A percentile compares a stretch with the other conserved stretches of the same genome.
Conservation (phyloP, 352 stramenopile species). For the Detonula confervacea region DNA sequence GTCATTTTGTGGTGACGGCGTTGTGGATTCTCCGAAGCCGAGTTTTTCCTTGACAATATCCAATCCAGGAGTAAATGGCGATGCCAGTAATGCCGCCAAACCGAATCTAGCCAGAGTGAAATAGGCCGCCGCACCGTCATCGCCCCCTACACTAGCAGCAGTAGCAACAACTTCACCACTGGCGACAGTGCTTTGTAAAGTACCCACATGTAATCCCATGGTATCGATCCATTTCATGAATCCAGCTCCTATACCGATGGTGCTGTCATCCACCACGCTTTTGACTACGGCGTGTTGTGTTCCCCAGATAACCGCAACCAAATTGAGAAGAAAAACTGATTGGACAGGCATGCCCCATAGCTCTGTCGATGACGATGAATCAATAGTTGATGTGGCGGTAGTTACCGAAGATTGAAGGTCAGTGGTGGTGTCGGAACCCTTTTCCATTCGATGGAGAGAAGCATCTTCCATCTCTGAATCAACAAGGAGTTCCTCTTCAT, state of each 20-base stretch:
- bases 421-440: background rate
- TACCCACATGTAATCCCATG: conserved; percentile 1
- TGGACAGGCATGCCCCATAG: conserved; percentile 47
- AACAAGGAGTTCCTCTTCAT: conserved; percentile 7
- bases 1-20: background rate
- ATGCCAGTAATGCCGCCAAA: conserved; percentile 68
- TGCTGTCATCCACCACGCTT: conserved; percentile 61
- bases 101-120: conserved; percentile 80
- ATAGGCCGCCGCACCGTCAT: conserved; percentile 43
- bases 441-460: background rate
- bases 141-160: no score
- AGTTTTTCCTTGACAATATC: conserved; percentile 18
- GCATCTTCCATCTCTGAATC: background rate
- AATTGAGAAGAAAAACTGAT: conserved; percentile 75
- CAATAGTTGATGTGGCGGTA: background rate
- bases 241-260: conserved; percentile 18
- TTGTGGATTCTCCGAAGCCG: background rate
- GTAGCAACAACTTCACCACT: background rate
- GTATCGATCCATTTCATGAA: conserved; percentile 29
- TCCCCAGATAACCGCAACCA: conserved; percentile 84
- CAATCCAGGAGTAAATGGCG: conserved; percentile 61
- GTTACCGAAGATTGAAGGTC: background rate
- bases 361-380: background rate
- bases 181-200: background rate
- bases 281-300: conserved; percentile 85